Percentiles rank a stretch among this genome's conserved stretches.
These are phyloP conservation scores for Entomortierella chlamydospora DNA, from an alignment of 192 early-diverging fungal species.

Conservation along the genomic window DNA sequence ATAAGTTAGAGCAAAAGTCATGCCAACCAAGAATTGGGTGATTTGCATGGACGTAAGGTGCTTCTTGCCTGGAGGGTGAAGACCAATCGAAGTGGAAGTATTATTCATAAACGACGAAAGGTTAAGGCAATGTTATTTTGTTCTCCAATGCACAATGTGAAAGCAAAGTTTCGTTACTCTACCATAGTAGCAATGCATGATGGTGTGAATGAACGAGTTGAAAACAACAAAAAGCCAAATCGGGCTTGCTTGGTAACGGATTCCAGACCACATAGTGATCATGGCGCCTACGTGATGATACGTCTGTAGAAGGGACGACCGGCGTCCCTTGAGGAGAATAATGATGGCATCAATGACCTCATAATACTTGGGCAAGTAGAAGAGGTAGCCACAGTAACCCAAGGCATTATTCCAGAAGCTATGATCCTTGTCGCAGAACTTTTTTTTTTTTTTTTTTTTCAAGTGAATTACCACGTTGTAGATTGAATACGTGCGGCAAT, in stretches of 20 bases:
- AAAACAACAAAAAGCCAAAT: conserved; percentile 86
- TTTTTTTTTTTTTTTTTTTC: conserved; percentile 3
- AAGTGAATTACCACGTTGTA: conserved; percentile 67
- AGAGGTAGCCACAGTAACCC: conserved; percentile 86
- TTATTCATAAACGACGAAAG: too few species aligned
- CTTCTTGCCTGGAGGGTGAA: conserved; percentile 84
- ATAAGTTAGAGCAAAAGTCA: conserved; percentile 72
- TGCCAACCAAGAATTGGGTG: conserved; percentile 84
- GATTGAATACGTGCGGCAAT: conserved; percentile 59
- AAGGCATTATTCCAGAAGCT: conserved; percentile 76
- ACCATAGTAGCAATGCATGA: conserved; percentile 90
- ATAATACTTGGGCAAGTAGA: conserved; percentile 86
- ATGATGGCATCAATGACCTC: conserved; percentile 91
- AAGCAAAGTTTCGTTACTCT: background rate
- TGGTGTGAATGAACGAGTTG: conserved; percentile 89
- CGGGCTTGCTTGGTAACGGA: conserved; percentile 73
- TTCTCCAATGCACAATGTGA: too few species aligned
- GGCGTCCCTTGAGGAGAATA: conserved; percentile 82
- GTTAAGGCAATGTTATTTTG: too few species aligned
- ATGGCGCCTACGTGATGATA: conserved; percentile 92
- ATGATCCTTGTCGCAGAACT: conserved; percentile 74
- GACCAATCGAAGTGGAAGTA: conserved; percentile 76
- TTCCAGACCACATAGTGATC: conserved; percentile 81
- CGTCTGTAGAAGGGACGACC: conserved; percentile 81
- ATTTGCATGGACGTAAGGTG: conserved; percentile 87